A percentile compares a stretch with the other conserved stretches of the same genome.
phyloP scores from a whole-genome alignment of 2,329 filamentous ascomycete genomes.

The Diaporthe sp. region DNA sequence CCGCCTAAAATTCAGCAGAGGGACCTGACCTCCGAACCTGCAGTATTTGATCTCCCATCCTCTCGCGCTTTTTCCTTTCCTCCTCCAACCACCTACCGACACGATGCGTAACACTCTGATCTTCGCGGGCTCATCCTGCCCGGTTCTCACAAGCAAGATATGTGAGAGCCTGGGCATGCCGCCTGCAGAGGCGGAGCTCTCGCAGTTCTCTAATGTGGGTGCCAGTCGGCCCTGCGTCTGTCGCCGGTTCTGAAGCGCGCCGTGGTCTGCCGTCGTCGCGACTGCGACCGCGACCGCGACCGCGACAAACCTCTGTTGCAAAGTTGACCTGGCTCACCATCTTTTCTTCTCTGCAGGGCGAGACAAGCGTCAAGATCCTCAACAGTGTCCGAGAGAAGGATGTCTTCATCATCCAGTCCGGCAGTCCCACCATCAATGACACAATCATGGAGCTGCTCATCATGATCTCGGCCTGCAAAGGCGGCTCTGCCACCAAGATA shows the following conservation, averaged over 20 bases:
- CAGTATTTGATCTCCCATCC: constrained; percentile 21
- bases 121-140: constrained; percentile 77
- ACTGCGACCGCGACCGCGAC: neutral
- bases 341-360: constrained; percentile 62
- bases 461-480: constrained; percentile 99
- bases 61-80: constrained; percentile 41
- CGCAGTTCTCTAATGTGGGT: constrained; percentile 75
- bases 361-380: constrained; percentile 77
- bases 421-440: constrained; percentile 96
- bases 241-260: constrained; percentile 42
- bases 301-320: constrained; percentile 23
- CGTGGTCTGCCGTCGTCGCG: constrained; percentile 33
- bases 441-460: constrained; percentile 99
- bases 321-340: constrained; percentile 38
- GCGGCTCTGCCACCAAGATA: constrained; percentile 95
- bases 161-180: constrained; percentile 77
- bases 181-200: constrained; percentile 73
- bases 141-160: constrained; percentile 73
- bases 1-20: constrained; percentile 31
- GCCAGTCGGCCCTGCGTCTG: constrained; percentile 32
- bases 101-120: constrained; percentile 76
- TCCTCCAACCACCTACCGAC: constrained; percentile 31
- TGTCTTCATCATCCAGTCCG: constrained; percentile 98
- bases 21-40: neutral
- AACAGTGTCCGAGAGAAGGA: constrained; percentile 94